Evolutionary conservation across 495 filamentous ascomycete species (phyloP), one percentile per base, ranked within the genome.

Genomic region (Evansstolkia leycettana): DNA sequence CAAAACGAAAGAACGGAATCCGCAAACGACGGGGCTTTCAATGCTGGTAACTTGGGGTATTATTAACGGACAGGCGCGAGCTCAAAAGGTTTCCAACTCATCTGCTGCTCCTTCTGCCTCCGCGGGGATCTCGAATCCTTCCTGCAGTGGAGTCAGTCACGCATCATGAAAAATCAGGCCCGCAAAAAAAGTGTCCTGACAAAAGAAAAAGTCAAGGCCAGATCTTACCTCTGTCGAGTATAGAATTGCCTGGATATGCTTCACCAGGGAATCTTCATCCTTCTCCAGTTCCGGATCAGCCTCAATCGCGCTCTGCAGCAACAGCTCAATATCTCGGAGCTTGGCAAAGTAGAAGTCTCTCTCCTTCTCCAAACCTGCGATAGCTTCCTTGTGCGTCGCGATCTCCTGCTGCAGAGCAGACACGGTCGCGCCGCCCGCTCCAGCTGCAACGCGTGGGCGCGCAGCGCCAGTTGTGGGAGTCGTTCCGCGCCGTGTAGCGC

Each of bases 321-420:
- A 55, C 45, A 98, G 58, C 61, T 98, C 92, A 45, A 98, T 98
- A 51, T 98, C 90, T 34, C 90, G 76, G 39, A 98, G 64, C 64
- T 98, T 98, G 68, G 83, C 87, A 57, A 98, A 98, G 68, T 98
- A 98, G 60, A 98, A 98, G 58, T 98, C 90, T 34, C 90, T 69
- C 66, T 98, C 90, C 52, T 85, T 81, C 67, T 93, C 85, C 31
- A 93, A 66, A 3, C 85, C 85, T n/a, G 70, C 65, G 15, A 92
- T 83, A 0, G 75, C 85, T 58, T 89, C 82, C 70, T 88, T 92
- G 42, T 95, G 65, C 23, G 78, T 78, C 27, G 67, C 64, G 54
- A 84, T 86, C 69, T 95, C 88, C 50, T 82, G 73, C 48, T 78
- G 67, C 40, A 96, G 63, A 2, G 74, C 85, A 7, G 80, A 68